phyloP scores from a whole-genome alignment of 768 basidiomycete genomes.

The Erythrobasidium yunnanense region DNA sequence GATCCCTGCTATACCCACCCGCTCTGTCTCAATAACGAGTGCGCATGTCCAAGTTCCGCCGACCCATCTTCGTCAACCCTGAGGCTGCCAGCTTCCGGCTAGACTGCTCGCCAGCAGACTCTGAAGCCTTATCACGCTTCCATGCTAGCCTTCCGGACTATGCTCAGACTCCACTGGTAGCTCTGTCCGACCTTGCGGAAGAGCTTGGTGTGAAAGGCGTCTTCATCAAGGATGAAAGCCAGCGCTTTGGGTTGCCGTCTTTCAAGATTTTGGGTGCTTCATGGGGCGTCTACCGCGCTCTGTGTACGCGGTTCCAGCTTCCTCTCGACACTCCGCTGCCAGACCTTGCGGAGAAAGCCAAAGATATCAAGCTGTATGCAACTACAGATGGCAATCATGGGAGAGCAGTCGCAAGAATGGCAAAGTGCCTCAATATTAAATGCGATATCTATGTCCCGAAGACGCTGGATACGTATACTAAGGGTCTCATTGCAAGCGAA shows the following conservation, averaged over 20 bases:
- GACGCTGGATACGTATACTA: not conserved
- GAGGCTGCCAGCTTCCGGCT: not conserved
- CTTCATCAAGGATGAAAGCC: not conserved
- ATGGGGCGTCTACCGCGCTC: not conserved
- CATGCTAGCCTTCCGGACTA: not conserved
- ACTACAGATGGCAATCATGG: not conserved
- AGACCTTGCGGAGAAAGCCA: not conserved
- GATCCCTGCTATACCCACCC: no score
- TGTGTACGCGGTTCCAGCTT: not conserved
- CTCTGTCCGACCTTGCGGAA: not conserved
- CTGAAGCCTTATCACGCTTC: not conserved
- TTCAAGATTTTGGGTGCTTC: not conserved
- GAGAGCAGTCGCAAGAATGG: not conserved
- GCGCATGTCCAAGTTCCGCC: not conserved
- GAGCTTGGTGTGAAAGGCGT: not conserved
- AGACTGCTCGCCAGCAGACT: not conserved
- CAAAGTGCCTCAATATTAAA: not conserved
- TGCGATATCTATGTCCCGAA: not conserved
- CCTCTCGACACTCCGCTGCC: not conserved
- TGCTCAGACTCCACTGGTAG: not conserved
- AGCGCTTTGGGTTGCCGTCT: not conserved
- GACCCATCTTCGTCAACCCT: not conserved
- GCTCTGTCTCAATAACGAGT: no score
- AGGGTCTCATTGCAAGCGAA: not conserved
- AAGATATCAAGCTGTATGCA: not conserved